Base-by-base conservation (phyloP, 139 green algal genomes). In the Tetradesmus obliquus region DNA sequence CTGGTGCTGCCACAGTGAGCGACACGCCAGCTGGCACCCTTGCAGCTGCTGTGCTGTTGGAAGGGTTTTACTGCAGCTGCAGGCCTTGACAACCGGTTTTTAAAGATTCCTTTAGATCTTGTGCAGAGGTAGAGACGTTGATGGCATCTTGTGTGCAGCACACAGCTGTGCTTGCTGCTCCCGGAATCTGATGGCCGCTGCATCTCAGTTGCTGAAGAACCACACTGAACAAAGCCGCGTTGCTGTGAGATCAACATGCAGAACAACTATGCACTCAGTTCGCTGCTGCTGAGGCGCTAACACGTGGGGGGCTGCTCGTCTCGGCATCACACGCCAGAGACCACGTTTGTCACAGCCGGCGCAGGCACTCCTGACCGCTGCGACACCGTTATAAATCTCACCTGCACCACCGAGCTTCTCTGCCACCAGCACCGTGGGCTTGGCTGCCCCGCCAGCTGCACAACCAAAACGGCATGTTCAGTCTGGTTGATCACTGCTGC, bases 321-420 rank as follows among this genome's bases (percentile, higher is more conserved):
- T 71, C 60, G 60, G 60, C 60, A 71, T 71, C 60, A 71, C 60
- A 71, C 60, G 60, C 60, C 60, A 71, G 60, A 15, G 60, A 13
- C 60, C 60, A 71, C 60, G 60, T 71, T 71, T 71, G 60, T 71
- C 8, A 71, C 60, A 71, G 60, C 60, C 8, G 60, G 60, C 8
- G 60, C 60, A 19, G 9, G 60, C 6, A 10, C 60, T 71, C 58
- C 71, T 60, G 22, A 24, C 57, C 10, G 12, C 10, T 71, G 60
- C 60, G 60, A 71, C 10, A 20, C 8, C 5, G 8, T 51, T 3
- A 20, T 12, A 17, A 51, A 76, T 4, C 93, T 90, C 53, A 95
- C 97, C 97, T 66, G 95, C 93, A 13, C 93, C 88, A 20, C 98
- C 97, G 45, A 99, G 96, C 94, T 99, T 99, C 92, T 99, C 98